Conservation (phyloP, 805 yeast species). For the Hyphopichia homilentoma region DNA sequence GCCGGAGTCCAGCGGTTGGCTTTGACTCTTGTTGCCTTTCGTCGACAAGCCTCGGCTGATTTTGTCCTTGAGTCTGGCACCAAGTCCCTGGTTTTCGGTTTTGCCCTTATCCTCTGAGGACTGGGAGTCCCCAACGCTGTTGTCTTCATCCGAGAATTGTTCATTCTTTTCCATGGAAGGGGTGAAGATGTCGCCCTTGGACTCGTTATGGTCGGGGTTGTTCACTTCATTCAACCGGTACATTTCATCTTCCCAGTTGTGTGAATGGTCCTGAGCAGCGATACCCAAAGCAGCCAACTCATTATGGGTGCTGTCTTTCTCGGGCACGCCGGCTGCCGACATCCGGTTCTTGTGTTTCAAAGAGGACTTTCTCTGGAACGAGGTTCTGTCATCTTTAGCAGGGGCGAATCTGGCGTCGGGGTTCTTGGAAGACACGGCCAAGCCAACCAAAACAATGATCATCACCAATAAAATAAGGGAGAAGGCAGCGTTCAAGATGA, state of each 20-base stretch:
- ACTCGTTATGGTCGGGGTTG: conserved; percentile 8
- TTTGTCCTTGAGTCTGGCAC: conserved; percentile 41
- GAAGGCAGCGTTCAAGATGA: conserved; percentile 85
- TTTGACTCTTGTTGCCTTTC: conserved; percentile 10
- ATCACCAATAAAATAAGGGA: conserved; percentile 68
- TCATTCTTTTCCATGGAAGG: conserved; percentile 31
- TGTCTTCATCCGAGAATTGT: conserved; percentile 9
- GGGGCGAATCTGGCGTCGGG: conserved; percentile 89
- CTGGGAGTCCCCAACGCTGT: conserved; percentile 5
- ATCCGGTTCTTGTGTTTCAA: conserved; percentile 16
- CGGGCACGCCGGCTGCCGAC: conserved; percentile 5
- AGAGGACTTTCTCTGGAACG: conserved; percentile 61
- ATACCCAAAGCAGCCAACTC: conserved; percentile 72
- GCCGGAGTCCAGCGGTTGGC: background rate
- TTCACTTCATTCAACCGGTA: conserved; percentile 37
- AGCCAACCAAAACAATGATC: conserved; percentile 62
- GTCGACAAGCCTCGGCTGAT: conserved; percentile 41
- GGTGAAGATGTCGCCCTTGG: conserved; percentile 24
- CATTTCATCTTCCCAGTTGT: conserved; percentile 70
- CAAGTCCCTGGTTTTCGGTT: conserved; percentile 19
- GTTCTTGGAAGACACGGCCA: conserved; percentile 69
- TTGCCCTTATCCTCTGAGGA: conserved; percentile 3
- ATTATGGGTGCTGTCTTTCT: conserved; percentile 25
- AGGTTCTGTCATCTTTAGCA: conserved; percentile 87
- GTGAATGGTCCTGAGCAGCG: conserved; percentile 79